Base-by-base conservation (phyloP, 1,284 basidiomycete species). In the Sphagnurus paluster region DNA sequence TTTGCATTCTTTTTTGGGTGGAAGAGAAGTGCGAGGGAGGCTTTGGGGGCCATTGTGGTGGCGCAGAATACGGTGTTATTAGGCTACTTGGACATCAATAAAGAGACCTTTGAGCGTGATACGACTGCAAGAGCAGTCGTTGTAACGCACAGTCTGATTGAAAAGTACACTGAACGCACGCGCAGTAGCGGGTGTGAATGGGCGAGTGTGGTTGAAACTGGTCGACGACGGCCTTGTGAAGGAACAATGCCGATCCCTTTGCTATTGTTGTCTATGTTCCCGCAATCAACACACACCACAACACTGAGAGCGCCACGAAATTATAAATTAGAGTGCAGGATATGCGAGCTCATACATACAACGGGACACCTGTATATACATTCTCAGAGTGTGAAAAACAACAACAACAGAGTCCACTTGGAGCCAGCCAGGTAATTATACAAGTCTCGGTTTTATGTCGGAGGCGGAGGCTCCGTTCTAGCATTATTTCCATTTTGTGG, bases 1-100 rank as follows among this genome's bases (percentile, higher is more conserved):
- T 69, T 69, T 23, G 60, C 53, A 48, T 65, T 67, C 62, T 77
- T 75, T 64, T 78, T 79, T 11, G 76, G 77, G 56, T 80, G 77
- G 50, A 79, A 79, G 49, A 80, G 70, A 20, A 71, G 56, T 11
- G 67, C 57, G 36, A 71, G 60, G 23, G 66, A 58, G 39, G 60
- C 56, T 60, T 71, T 70, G 20, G 73, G 71, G 5, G 72, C 60
- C 74, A 75, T 75, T 41, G 46, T 52, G 26, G 26, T 16, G 25
- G 39, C 19, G 41, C 33, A 47, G 34, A 25, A 38, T n/a, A n/a
- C 34, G 26, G 28, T 14, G 26, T 41, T 24, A 36, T 35, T 46
- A 33, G 28, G 42, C 50, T 56, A 44, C 26, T 39, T 50, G 34
- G 33, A 46, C 42, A 52, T 56, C 23, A 52, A 39, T 32, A 46